Conservation (phyloP, 2,329 filamentous ascomycete genomes). For the Talaromyces sp. region DNA sequence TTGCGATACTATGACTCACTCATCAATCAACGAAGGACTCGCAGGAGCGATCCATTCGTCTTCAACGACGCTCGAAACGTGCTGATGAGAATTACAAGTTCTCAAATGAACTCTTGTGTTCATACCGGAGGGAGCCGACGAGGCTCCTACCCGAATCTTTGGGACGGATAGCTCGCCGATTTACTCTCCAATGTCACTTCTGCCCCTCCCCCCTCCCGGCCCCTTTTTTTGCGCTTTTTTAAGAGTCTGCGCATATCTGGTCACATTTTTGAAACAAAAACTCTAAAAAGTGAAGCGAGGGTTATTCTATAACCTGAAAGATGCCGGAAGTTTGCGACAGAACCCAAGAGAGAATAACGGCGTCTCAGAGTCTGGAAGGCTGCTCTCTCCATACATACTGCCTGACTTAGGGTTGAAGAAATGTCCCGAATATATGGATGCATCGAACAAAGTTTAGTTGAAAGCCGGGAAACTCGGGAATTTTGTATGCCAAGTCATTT, state of each 20-base stretch:
- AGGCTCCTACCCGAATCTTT: not conserved
- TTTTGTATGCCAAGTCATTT: not conserved
- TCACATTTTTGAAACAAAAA: not conserved
- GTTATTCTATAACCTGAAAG: not conserved
- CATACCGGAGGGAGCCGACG: not conserved
- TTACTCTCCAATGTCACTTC: not conserved
- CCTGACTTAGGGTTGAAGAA: not conserved
- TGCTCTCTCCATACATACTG: not conserved
- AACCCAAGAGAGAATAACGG: not conserved
- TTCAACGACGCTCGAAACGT: not conserved
- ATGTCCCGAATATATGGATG: not conserved
- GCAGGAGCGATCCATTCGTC: not conserved
- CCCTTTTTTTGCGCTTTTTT: not conserved
- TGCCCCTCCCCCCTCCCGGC: not conserved
- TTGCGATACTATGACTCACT: not conserved
- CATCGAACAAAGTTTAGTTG: not conserved
- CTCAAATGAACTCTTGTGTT: not conserved
- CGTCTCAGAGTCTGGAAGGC: not conserved
- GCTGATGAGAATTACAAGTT: not conserved
- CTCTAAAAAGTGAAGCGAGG: not conserved
- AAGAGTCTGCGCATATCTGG: not conserved
- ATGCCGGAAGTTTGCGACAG: not conserved
- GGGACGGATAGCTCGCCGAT: slow-evolving; percentile 1
- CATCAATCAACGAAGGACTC: not conserved
- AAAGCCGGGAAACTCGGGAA: not conserved